Evolutionary conservation across 768 basidiomycete species (phyloP), one percentile per base, ranked within the genome.

Genomic region (Mycena capillaripes): DNA sequence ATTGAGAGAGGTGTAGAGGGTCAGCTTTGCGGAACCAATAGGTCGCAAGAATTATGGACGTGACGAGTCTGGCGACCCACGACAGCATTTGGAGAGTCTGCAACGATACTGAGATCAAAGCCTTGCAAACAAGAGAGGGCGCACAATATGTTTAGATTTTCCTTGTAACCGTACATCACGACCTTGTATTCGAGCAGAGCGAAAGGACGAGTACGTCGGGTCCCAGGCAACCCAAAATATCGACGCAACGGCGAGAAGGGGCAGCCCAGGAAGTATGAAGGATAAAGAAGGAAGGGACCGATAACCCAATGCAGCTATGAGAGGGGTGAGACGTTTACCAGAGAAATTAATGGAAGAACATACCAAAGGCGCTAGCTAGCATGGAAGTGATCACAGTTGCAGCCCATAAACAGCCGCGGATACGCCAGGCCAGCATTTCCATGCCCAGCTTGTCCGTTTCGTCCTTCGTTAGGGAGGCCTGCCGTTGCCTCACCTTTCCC

Each of bases 211-310:
- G 80, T 95, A 96, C 23, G 93, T 93, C 16, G 95, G 96, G 78
- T 97, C 91, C 96, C 96, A 97, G 2, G 87, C 90, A 0, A 91
- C 90, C 92, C 96, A 97, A 8, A 92, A 77, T 19, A 96, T 77
- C 23, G 95, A 95, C 19, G 89, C 14, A 0, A 91, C 52, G 32
- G 85, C 81, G 23, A 93, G 52, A 4, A 85, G 32, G 3, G 93
- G 91, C 60, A 92, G 82, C 6, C 79, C 71, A 12, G 88, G 87
- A 59, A 81, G 76, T 44, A 83, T 53, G 38, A 79, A 77, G 10
- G 75, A 69, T 14, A 84, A 73, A 14, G 69, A 75, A 40, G 64
- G 68, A 32, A 81, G 79, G 19, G 81, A 79, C 57, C 77, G 76
- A 67, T 79, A 79, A 7, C 79, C 83, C 69, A 82, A 75, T 36